Evolutionary conservation across 139 green algal genomes (phyloP).

Genomic region (Nannochloris sp.): DNA sequence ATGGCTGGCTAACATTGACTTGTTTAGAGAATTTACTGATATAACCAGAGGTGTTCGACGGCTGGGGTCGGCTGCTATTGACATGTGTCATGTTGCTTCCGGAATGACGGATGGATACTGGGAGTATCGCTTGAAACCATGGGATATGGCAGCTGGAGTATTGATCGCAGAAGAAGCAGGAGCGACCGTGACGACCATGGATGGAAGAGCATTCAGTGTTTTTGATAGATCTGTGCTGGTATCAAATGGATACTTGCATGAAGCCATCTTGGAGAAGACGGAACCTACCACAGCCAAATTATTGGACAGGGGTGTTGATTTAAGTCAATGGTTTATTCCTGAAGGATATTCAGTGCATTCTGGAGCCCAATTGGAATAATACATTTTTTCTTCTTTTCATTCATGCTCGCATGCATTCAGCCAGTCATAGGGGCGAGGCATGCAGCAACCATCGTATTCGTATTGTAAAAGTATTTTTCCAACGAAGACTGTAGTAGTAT

Average conservation of each 20-base stretch:
- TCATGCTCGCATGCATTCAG: no score
- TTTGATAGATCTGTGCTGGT: conserved; percentile 57
- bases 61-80: conserved; percentile 78
- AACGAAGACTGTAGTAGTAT: conserved; percentile 23
- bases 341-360: conserved; percentile 27
- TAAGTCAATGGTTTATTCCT: conserved; percentile 51
- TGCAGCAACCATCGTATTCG: no score
- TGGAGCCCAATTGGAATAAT: conserved; percentile 29
- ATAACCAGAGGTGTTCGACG: conserved; percentile 63
- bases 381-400: no score
- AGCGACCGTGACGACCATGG: conserved; percentile 61
- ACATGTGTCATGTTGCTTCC: conserved; percentile 80
- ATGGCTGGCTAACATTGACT: conserved; percentile 74
- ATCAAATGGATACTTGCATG: conserved; percentile 41
- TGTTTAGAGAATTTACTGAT: conserved; percentile 88
- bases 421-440: no score
- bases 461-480: no score
- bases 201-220: conserved; percentile 54
- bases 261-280: conserved; percentile 32
- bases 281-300: conserved; percentile 22
- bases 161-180: conserved; percentile 65
- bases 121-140: conserved; percentile 68
- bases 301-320: conserved; percentile 30
- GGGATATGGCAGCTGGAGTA: conserved; percentile 59
- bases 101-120: conserved; percentile 63